A percentile compares a stretch with the other conserved stretches of the same genome.
phyloP scores from a whole-genome alignment of 2,329 filamentous ascomycete genomes.

The Exophiala sp. region DNA sequence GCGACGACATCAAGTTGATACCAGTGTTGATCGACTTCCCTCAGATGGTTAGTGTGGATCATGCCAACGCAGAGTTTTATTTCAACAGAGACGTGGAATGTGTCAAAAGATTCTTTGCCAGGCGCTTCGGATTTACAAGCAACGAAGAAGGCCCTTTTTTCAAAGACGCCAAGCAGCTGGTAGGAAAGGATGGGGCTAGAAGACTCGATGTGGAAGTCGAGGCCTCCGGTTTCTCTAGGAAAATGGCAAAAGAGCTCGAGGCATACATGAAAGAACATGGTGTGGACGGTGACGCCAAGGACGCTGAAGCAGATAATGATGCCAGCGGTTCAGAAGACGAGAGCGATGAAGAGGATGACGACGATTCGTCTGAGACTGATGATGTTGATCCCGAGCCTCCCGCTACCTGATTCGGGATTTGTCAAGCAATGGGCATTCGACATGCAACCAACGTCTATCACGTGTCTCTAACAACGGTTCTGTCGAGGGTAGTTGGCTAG shows the following conservation, averaged over 20 bases:
- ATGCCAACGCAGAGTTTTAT: slow-evolving; percentile 90
- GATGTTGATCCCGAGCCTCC: not conserved
- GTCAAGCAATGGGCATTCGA: not conserved
- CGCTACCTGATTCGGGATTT: slow-evolving; percentile 1
- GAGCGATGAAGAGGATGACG: not conserved
- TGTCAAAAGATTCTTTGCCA: slow-evolving; percentile 87
- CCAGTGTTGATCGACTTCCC: slow-evolving; percentile 96
- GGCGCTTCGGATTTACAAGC: slow-evolving; percentile 79
- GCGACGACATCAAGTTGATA: slow-evolving; percentile 44
- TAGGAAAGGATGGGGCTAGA: slow-evolving; percentile 58
- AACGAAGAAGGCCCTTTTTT: slow-evolving; percentile 80
- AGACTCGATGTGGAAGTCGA: slow-evolving; percentile 83
- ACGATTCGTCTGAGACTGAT: not conserved
- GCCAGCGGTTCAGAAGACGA: slow-evolving; percentile 38
- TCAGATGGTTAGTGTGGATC: slow-evolving; percentile 94
- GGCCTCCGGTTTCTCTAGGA: slow-evolving; percentile 91
- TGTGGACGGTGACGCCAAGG: slow-evolving; percentile 49
- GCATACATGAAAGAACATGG: slow-evolving; percentile 73
- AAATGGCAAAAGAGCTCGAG: slow-evolving; percentile 92
- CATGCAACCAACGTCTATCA: not conserved
- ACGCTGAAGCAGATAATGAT: slow-evolving; percentile 35
- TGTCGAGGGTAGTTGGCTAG: too few relatives aligned
- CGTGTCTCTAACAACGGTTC: too few relatives aligned
- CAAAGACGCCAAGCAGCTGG: slow-evolving; percentile 69
- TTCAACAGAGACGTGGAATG: slow-evolving; percentile 95